Base-by-base conservation (phyloP, 306 rosid genomes). In the Lathyrus tuberosus region DNA sequence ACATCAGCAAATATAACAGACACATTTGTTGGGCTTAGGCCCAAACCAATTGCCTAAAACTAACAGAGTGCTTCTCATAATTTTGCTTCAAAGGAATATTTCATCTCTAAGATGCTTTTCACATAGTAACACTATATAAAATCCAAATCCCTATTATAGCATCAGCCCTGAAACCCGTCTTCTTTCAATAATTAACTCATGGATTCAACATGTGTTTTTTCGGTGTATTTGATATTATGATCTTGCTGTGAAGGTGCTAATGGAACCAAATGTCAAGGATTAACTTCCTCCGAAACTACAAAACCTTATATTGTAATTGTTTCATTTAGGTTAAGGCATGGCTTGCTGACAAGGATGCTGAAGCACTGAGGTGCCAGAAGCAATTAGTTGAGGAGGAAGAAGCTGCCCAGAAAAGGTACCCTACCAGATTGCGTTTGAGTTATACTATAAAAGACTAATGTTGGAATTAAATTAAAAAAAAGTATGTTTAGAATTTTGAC, bases 371-470 rank as follows among this genome's bases (percentile, higher is more conserved):
- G 75, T 89, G 85, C 71, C 95, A 92, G 73, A 86, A 88, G 73
- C 81, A 83, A 77, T 84, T 89, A 69, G 91, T 89, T 75, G 96
- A 89, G 80, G 98, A 92, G 80, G 96, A 89, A 78, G 93, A 89
- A 82, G 91, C 89, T 73, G 91, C 91, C 82, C 92, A 79, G 78
- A 89, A 73, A 87, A 86, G 96, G 98, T 92, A 78, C 26, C 30
- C 5, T 89, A 81, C 30, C 20, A 7, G 62, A n/a, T 57, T 70
- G 35, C 40, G 10, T 43, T 72, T 67, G 72, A 69, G 31, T 60
- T 58, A 70, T 48, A 48, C 13, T 24, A 59, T 58, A 13, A 38
- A 9, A 37, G 52, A 64, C 28, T 64, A 18, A 35, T 57, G 3
- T 69, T 42, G 22, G 3, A 17, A 9, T 8, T 17, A 17, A 51